Evolutionary conservation across 148 eudicot genomes (phyloP), one percentile per base, ranked within the genome.

Genomic region (Arbutus unedo): DNA sequence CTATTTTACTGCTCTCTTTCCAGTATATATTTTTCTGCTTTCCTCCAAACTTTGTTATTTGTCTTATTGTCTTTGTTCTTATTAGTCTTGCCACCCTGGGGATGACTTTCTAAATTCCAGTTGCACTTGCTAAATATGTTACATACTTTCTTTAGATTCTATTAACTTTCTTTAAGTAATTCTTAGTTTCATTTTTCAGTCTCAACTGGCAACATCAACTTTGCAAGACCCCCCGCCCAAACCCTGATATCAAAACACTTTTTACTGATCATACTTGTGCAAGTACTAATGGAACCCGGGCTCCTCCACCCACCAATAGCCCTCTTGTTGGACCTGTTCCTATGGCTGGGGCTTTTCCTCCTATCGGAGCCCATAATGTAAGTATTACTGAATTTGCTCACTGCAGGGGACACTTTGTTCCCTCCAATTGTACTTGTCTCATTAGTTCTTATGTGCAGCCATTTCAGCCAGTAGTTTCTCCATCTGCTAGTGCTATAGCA

Each of bases 151-250:
- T 19, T 23, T 68, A 45, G 59, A 31, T 48, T 76, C 59, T 54
- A 4, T 16, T 51, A 3, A 19, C 10, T 21, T 76, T 45, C 11
- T 76, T 72, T 38, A 23, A 21, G 45, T 77, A 41, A 31, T 62
- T 73, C 59, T 43, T 59, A 45, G 23, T 76, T 21, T 66, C 38
- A 18, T 41, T 6, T 71, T 90, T 57, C 91, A 90, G 92, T 84
- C 92, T 90, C 55, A 90, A 90, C 62, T 90, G 92, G 92, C 92
- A 90, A 87, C 92, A 90, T 81, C 92, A 90, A 79, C 91, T 90
- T 78, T 90, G 92, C 89, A 90, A 90, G 91, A 90, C 88, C 73
- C 92, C 92, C 19, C 92, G 92, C 23, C 88, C 89, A 60, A 90
- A 90, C 74, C 92, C 92, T 67, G 92, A 90, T 81, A 90, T 90